A percentile compares a stretch with the other conserved stretches of the same genome.
phyloP scores from a whole-genome alignment of 2,329 filamentous ascomycete genomes.

The Camillea tinctor region DNA sequence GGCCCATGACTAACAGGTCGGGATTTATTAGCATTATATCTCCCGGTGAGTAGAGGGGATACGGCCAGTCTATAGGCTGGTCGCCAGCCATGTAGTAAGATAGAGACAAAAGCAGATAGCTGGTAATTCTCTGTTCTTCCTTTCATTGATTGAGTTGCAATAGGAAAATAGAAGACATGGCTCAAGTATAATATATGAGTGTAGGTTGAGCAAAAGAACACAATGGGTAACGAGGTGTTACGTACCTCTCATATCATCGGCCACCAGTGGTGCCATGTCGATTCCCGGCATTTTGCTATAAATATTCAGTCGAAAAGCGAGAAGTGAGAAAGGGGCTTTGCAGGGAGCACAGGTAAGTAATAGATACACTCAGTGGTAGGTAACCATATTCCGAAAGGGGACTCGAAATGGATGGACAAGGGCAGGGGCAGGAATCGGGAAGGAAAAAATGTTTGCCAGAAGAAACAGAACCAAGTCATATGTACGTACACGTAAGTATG shows the following conservation, averaged over 20 bases:
- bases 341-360: background rate
- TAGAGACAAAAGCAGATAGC: background rate
- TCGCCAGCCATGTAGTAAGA: background rate
- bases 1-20: constrained; percentile 70
- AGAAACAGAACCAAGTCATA: background rate
- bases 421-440: too few relatives aligned
- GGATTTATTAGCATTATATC: constrained; percentile 30
- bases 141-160: background rate
- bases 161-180: background rate
- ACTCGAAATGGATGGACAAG: background rate
- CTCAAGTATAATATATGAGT: constrained; percentile 5
- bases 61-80: background rate
- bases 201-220: background rate
- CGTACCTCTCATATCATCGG: constrained; percentile 40
- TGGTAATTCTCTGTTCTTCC: background rate
- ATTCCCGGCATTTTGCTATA: constrained; percentile 33
- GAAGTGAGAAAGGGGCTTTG: background rate
- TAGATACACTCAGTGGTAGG: background rate
- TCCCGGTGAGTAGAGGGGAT: background rate
- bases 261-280: constrained; percentile 33
- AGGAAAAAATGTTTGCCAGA: background rate
- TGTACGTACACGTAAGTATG: background rate
- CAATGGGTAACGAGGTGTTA: constrained; percentile 8
- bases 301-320: background rate
- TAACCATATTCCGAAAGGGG: background rate